Evolutionary conservation across 179 eudicot genomes (phyloP).

Genomic region (Silene noctiflora): DNA sequence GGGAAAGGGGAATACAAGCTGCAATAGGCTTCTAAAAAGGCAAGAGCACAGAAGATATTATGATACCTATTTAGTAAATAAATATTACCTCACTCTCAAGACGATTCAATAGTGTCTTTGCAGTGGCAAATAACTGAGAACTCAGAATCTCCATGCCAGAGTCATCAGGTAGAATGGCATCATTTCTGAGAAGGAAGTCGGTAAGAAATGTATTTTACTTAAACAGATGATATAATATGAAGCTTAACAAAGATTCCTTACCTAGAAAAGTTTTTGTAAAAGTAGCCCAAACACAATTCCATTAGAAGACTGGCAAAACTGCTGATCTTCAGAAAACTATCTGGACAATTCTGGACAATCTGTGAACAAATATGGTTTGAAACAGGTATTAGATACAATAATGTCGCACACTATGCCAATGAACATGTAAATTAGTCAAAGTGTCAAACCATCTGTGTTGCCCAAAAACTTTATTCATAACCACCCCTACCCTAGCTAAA

Average conservation of each 20-base stretch:
- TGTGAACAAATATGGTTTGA: constrained; percentile 31
- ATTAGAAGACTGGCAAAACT: constrained; percentile 45
- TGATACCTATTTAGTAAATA: background rate
- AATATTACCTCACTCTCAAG: constrained; percentile 48
- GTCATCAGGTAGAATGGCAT: constrained; percentile 33
- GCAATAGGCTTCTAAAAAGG: background rate
- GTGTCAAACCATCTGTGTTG: background rate
- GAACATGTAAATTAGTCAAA: constrained; percentile 14
- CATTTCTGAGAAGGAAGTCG: constrained; percentile 34
- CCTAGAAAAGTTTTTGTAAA: constrained; percentile 53
- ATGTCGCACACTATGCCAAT: background rate
- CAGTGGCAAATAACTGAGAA: constrained; percentile 45
- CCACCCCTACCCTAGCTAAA: background rate
- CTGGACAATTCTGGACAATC: constrained; percentile 80
- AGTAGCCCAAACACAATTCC: constrained; percentile 66
- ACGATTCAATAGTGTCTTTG: constrained; percentile 50
- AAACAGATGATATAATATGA: constrained; percentile 2
- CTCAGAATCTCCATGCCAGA: constrained; percentile 45
- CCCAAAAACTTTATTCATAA: background rate
- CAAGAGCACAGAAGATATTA: background rate
- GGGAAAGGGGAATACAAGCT: background rate
- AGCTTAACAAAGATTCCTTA: constrained; percentile 19
- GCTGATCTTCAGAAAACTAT: constrained; percentile 52
- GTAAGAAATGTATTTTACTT: constrained; percentile 11
- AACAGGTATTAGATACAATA: constrained; percentile 10